Base-by-base conservation (phyloP, 768 basidiomycete genomes). In the Candolleomyces aberdarensis region DNA sequence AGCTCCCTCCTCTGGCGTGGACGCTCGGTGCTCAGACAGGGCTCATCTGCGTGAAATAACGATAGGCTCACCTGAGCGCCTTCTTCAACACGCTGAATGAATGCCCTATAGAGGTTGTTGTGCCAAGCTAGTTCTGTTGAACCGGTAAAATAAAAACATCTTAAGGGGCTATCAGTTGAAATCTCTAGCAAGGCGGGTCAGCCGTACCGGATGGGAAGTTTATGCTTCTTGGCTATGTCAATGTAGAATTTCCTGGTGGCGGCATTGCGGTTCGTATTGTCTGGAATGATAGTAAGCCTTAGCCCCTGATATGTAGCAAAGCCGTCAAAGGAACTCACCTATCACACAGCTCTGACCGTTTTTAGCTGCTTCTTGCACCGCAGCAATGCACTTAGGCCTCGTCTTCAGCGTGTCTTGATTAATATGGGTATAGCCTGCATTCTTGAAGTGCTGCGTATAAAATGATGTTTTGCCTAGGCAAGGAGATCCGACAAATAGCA, bases 61-160 rank as follows among this genome's bases (percentile, higher is more conserved):
- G 20, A 14, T 68, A 73, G 61, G 59, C 82, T 84, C 71, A 84
- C 80, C 50, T 69, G 70, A 1, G 67, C 69, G 39, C 73, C 69
- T n/a, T 75, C 71, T 1, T 78, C 77, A 2, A 81, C 70, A 0
- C 86, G 84, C 32, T 82, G 74, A 62, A 82, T 83, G 64, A 78
- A 91, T 41, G 92, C 86, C 32, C 96, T 85, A 69, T 96, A 97
- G 8, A 95, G 73, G 67, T 96, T 96, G 71, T 98, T 97, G 72
- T 98, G 96, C 88, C 87, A 91, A 2, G 92, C 92, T 7, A 96
- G 80, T 50, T 94, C 90, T n/a, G 85, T 66, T 9, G 89, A 83
- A 48, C 87, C 90, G 9, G 84, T 78, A 66, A 97, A 96, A 29
- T 82, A 64, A 70, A 96, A 84, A 68, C 92, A 91, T 58, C 92